Percentiles rank a stretch among this genome's conserved stretches.
These are phyloP conservation scores for Gymnopus androsaceus DNA, from an alignment of 1,284 basidiomycete species.

Conservation along the genomic window DNA sequence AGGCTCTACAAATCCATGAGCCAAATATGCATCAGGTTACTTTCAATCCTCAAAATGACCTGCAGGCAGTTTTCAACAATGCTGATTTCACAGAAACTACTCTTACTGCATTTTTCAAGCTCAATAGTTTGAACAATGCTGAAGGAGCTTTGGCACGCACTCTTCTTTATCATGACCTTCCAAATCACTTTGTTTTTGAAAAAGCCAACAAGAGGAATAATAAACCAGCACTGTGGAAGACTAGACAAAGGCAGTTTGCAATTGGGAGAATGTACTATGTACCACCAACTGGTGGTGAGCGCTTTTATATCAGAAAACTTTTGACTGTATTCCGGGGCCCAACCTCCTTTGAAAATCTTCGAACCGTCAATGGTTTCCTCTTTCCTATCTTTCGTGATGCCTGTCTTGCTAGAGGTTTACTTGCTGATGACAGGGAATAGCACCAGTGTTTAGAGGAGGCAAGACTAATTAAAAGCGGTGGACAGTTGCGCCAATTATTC, in stretches of 20 bases:
- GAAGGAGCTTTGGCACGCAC: too few relatives aligned
- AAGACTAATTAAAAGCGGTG: too few relatives aligned
- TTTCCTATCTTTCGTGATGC: constrained; percentile 35
- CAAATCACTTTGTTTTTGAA: constrained; percentile 30
- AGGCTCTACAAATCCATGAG: too few relatives aligned
- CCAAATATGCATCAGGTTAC: too few relatives aligned
- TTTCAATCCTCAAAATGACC: too few relatives aligned
- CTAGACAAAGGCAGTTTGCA: constrained; percentile 25
- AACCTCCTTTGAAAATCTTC: constrained; percentile 36
- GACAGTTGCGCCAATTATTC: too few relatives aligned
- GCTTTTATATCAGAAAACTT: constrained; percentile 39
- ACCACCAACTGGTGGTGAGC: constrained; percentile 34
- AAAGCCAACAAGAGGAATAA: constrained; percentile 1
- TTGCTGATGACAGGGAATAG: constrained; percentile 50
- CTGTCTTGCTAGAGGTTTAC: constrained; percentile 41
- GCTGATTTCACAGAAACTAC: too few relatives aligned
- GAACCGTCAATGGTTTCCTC: constrained; percentile 26
- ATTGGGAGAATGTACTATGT: constrained; percentile 42
- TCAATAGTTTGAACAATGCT: too few relatives aligned
- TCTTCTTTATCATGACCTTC: constrained; percentile 51
- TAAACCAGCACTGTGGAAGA: too few relatives aligned
- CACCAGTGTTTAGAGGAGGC: constrained; percentile 43
- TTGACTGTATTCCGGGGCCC: constrained; percentile 39
- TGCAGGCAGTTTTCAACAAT: too few relatives aligned
- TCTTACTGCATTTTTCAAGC: too few relatives aligned